A percentile compares a stretch with the other conserved stretches of the same genome.
These are phyloP conservation scores for Trypanosomatidae sp. DNA, from an alignment of 208 protist genomes.

Conservation along the genomic window DNA sequence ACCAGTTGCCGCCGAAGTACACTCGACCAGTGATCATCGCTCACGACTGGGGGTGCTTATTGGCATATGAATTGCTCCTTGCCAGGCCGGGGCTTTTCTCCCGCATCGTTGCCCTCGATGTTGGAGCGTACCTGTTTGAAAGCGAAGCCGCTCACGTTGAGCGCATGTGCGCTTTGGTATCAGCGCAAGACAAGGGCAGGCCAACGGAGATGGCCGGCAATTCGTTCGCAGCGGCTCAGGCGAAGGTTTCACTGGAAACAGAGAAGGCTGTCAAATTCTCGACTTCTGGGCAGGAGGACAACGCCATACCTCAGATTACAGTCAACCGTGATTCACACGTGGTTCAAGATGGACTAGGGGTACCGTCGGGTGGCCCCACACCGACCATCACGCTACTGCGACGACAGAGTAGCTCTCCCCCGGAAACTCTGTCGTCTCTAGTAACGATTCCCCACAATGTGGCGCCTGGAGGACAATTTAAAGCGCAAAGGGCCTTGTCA, in stretches of 20 bases:
- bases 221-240: background rate
- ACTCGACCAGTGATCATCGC: slow-evolving; percentile 56
- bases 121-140: slow-evolving; percentile 37
- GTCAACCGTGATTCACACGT: background rate
- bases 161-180: slow-evolving; percentile 18
- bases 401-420: background rate
- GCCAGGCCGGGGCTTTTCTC: slow-evolving; percentile 52
- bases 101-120: slow-evolving; percentile 58
- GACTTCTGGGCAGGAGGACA: background rate
- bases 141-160: slow-evolving; percentile 18
- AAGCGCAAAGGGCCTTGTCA: background rate
- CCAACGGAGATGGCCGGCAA: background rate
- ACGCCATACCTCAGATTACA: background rate
- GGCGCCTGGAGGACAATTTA: background rate
- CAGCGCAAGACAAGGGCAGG: background rate
- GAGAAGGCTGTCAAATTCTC: background rate
- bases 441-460: slow-evolving; percentile 12
- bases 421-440: background rate
- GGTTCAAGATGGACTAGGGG: background rate
- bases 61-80: slow-evolving; percentile 69
- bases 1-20: slow-evolving; percentile 42
- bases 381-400: background rate
- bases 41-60: slow-evolving; percentile 59
- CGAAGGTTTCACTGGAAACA: background rate
- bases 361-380: background rate